Percentiles rank a stretch among this genome's conserved stretches.
phyloP scores from a whole-genome alignment of 768 basidiomycete genomes.

The Tylopilus plumbeoviolaceoides region DNA sequence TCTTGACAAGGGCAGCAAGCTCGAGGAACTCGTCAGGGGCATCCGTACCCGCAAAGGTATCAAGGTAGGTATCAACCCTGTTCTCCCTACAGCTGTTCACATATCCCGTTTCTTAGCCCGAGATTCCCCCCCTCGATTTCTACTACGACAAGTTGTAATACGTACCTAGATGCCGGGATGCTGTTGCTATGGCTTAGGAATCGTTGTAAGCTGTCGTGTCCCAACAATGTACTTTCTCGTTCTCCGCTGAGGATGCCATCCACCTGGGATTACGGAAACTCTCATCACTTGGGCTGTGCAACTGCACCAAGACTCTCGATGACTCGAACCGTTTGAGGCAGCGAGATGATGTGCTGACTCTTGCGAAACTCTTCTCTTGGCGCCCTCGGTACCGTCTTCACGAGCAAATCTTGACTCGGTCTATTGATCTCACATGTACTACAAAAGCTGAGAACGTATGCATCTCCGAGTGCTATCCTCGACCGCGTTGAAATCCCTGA shows the following conservation, averaged over 20 bases:
- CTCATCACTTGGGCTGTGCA: neutral
- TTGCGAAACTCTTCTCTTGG: neutral
- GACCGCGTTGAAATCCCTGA: neutral
- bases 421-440: neutral
- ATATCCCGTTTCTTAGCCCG: conserved; percentile 49
- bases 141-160: conserved; percentile 92
- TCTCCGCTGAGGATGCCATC: neutral
- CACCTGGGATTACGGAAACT: neutral
- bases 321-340: neutral
- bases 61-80: conserved; percentile 49
- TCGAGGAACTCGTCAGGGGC: conserved; percentile 75
- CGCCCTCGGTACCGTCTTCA: neutral
- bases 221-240: conserved; percentile 12
- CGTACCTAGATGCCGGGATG: neutral
- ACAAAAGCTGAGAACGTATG: neutral
- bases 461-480: neutral
- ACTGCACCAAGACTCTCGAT: neutral
- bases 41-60: conserved; percentile 95
- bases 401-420: conserved; percentile 13
- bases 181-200: conserved; percentile 4
- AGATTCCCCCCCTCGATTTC: conserved; percentile 80
- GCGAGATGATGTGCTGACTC: neutral
- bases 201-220: conserved; percentile 19
- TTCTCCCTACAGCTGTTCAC: conserved; percentile 5
- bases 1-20: conserved; percentile 87